Conservation (phyloP, 345 rosid species). For the Physaria fendleri region DNA sequence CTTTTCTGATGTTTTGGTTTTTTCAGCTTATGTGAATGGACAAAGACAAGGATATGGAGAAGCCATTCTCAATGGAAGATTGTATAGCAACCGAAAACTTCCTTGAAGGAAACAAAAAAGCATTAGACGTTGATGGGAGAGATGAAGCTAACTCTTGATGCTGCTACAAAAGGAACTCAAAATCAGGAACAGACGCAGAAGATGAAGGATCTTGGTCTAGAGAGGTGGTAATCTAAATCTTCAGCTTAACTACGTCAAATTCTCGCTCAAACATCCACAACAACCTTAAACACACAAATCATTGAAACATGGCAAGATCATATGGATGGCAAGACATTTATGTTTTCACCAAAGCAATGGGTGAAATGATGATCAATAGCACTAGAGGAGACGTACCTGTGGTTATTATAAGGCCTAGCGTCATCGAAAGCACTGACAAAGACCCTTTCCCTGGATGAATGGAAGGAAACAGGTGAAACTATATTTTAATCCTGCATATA, state of each 20-base stretch:
- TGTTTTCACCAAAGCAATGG: constrained; percentile 96
- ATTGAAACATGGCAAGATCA: constrained; percentile 57
- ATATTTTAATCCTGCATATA: background rate
- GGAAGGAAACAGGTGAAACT: constrained; percentile 86
- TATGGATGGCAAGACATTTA: constrained; percentile 95
- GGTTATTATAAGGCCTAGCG: constrained; percentile 76
- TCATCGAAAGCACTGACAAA: constrained; percentile 78
- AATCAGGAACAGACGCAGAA: constrained; percentile 41
- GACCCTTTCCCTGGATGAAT: constrained; percentile 99
- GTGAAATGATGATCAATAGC: constrained; percentile 82
- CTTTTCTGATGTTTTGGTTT: no score
- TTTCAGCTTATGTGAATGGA: constrained; percentile 87
- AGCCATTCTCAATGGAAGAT: constrained; percentile 66
- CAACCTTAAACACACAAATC: background rate
- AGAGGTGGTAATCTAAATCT: constrained; percentile 43
- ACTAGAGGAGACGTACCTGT: constrained; percentile 77
- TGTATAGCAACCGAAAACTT: constrained; percentile 61
- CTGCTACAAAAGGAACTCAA: constrained; percentile 31
- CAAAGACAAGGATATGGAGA: constrained; percentile 91
- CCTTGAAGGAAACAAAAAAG: constrained; percentile 27
- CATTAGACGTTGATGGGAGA: constrained; percentile 62
- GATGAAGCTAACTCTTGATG: constrained; percentile 45
- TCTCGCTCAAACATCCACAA: background rate
- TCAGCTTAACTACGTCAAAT: background rate
- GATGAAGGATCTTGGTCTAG: constrained; percentile 79